Evolutionary conservation across 352 stramenopile species (phyloP).

Genomic region (Globisporangium cederbergense): DNA sequence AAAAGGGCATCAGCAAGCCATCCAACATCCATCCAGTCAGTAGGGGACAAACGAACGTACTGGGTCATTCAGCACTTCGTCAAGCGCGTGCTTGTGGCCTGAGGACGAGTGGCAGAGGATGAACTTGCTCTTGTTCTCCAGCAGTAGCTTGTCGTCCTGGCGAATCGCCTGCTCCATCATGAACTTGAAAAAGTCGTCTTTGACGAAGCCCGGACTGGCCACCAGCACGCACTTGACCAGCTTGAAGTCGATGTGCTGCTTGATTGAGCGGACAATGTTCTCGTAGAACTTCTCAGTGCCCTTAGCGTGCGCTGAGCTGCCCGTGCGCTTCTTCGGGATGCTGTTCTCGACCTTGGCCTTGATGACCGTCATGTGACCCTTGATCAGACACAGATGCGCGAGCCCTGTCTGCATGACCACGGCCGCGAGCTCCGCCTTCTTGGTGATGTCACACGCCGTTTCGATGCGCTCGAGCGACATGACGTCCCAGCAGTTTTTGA

Average conservation of each 20-base stretch:
- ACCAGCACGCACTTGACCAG: conserved; percentile 96
- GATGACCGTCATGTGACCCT: conserved; percentile 94
- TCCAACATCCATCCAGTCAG: background rate
- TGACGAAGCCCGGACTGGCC: conserved; percentile 95
- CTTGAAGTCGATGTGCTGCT: conserved; percentile 96
- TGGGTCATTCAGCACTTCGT: conserved; percentile 95
- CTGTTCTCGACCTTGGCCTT: conserved; percentile 94
- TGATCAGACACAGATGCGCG: conserved; percentile 97
- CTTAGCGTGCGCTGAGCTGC: conserved; percentile 93
- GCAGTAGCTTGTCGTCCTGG: conserved; percentile 91
- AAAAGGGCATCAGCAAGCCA: background rate
- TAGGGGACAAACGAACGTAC: conserved; percentile 12
- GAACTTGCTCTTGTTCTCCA: conserved; percentile 97
- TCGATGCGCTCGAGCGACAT: conserved; percentile 97
- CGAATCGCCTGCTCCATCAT: conserved; percentile 90
- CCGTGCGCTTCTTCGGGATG: conserved; percentile 96
- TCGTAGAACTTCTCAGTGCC: conserved; percentile 95
- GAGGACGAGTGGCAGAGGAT: conserved; percentile 93
- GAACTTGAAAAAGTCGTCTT: conserved; percentile 98
- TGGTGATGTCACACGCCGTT: conserved; percentile 92
- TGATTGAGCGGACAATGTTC: conserved; percentile 93
- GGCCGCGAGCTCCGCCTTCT: conserved; percentile 93
- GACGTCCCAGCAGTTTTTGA: conserved; percentile 97
- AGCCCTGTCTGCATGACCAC: conserved; percentile 96
- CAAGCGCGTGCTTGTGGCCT: conserved; percentile 97